Percentiles rank a stretch among this genome's conserved stretches.
These are phyloP conservation scores for Chenopodium formosanum DNA, from an alignment of 148 eudicot species.

Conservation along the genomic window DNA sequence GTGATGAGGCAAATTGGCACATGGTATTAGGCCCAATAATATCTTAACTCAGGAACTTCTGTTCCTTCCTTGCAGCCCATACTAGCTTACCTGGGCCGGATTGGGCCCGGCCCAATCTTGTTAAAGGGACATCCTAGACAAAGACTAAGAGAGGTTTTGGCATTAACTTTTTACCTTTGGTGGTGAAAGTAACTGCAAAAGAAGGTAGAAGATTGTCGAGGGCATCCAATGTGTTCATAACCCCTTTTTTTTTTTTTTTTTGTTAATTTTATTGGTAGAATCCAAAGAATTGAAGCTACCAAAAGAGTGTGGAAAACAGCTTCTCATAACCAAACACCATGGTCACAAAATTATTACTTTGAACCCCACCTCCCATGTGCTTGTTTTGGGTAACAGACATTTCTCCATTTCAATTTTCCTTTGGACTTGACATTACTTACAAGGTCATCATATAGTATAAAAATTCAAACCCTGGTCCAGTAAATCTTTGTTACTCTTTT, in stretches of 20 bases:
- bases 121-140: too few relatives aligned
- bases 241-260: not conserved
- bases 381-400: slow-evolving; percentile 9
- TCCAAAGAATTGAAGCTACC: slow-evolving; percentile 17
- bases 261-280: not conserved
- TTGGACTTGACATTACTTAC: slow-evolving; percentile 5
- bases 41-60: too few relatives aligned
- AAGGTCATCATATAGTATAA: not conserved
- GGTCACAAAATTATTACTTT: not conserved
- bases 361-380: slow-evolving; percentile 25
- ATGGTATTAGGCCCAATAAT: not conserved
- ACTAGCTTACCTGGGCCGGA: not conserved
- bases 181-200: not conserved
- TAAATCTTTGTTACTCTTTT: not conserved
- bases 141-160: not conserved
- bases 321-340: not conserved
- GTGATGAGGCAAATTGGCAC: not conserved
- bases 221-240: slow-evolving; percentile 19
- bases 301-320: slow-evolving; percentile 18
- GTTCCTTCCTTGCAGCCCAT: not conserved
- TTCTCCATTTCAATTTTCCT: not conserved
- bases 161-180: not conserved
- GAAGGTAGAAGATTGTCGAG: not conserved
- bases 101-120: too few relatives aligned
- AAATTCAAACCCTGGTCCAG: not conserved